Evolutionary conservation across 2,329 filamentous ascomycete species (phyloP), one percentile per base, ranked within the genome.

Genomic region (Calonectria pauciramosa): DNA sequence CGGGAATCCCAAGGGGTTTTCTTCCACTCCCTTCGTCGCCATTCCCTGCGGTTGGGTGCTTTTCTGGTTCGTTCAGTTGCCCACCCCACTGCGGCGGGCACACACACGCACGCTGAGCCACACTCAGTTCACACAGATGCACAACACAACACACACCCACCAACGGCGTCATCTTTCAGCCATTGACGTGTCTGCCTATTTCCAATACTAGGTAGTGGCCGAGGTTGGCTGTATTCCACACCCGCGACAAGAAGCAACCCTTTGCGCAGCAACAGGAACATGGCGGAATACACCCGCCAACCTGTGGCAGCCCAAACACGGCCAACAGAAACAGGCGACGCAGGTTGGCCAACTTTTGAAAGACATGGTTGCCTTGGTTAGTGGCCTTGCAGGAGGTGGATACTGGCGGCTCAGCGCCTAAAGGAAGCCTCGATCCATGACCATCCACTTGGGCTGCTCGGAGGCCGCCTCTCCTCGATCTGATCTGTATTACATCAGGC

Each of bases 131-230:
- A 44, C 59, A 70, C 59, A 28, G 26, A 34, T 30, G 30, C 69
- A 60, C 69, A 51, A 44, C 60, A 60, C 70, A 68, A n/a, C 52
- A 54, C 68, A 70, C 74, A 54, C 51, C 20, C 65, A 54, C 23
- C 49, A 28, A 51, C 73, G 52, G 64, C 52, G 68, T 36, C 63
- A 52, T 64, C 70, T 41, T 49, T 70, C 47, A 68, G 63, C 75
- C 78, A 74, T 80, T 79, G 70, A 71, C 56, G 52, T 75, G 66
- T 56, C 76, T 64, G 68, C 73, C 67, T 32, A 47, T 47, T 23
- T 41, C 41, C 32, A 47, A 41, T 18, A 47, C 44, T 23, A 47
- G n/a, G 44, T n/a, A 14, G 18, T 38, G 28, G 59, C 30, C 26
- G 26, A 41, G 51, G 34, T 32, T 64, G 26, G 26, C 38, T 18